Conservation (phyloP, 1,284 basidiomycete species). For the Blastosporella zonata region DNA sequence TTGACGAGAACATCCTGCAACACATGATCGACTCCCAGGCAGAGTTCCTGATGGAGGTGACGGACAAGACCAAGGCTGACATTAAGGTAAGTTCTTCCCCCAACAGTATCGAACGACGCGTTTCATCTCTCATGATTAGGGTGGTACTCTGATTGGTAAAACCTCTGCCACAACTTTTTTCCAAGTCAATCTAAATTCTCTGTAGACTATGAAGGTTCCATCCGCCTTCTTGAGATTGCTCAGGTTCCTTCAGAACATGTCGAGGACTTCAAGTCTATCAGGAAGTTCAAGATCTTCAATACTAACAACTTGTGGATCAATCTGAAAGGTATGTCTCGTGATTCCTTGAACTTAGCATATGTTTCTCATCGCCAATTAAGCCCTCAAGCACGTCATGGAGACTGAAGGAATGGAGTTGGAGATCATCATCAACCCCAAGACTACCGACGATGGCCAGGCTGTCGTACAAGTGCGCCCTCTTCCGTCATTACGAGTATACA, state of each 20-base stretch:
- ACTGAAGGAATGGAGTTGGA: slow-evolving; percentile 88
- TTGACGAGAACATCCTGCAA: slow-evolving; percentile 82
- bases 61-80: slow-evolving; percentile 99
- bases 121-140: slow-evolving; percentile 37
- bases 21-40: slow-evolving; percentile 88
- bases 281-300: slow-evolving; percentile 97
- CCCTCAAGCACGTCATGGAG: slow-evolving; percentile 94
- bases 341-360: neutral
- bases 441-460: slow-evolving; percentile 82
- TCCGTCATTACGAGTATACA: neutral
- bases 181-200: slow-evolving; percentile 3
- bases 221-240: slow-evolving; percentile 96
- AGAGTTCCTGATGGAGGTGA: slow-evolving; percentile 98
- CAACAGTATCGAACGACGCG: neutral
- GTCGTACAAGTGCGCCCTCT: slow-evolving; percentile 58
- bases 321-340: slow-evolving; percentile 54
- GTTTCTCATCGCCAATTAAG: slow-evolving; percentile 28
- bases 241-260: slow-evolving; percentile 98
- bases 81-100: slow-evolving; percentile 62
- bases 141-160: slow-evolving; percentile 87
- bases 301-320: slow-evolving; percentile 99
- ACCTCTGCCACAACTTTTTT: neutral
- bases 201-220: slow-evolving; percentile 86
- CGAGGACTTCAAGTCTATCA: slow-evolving; percentile 96
- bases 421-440: slow-evolving; percentile 95